Percentiles rank a stretch among this genome's conserved stretches.
These are phyloP conservation scores for Solanum pinnatisectum DNA, from an alignment of 257 asterid species.

Conservation along the genomic window DNA sequence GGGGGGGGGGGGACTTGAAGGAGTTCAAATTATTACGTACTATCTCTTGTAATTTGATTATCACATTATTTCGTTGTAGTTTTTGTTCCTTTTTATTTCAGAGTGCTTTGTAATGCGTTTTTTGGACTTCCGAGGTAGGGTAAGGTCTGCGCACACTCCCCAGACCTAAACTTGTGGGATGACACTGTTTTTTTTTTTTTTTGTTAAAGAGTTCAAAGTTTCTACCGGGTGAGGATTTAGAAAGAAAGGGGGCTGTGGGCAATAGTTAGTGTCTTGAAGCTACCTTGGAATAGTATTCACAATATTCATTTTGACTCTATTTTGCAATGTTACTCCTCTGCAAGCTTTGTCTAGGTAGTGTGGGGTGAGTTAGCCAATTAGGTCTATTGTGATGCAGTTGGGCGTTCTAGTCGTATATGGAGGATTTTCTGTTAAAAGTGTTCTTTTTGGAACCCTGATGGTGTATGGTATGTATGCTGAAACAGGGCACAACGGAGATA, in stretches of 20 bases:
- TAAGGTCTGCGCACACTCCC: neutral
- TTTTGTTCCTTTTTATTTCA: neutral
- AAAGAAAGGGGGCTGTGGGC: neutral
- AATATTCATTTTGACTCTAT: neutral
- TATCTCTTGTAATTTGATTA: neutral
- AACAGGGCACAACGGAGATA: neutral
- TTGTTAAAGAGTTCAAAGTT: neutral
- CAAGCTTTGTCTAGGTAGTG: neutral
- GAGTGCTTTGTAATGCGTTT: neutral
- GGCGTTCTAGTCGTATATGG: neutral
- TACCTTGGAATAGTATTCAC: neutral
- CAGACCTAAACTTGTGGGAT: neutral
- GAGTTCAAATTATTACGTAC: neutral
- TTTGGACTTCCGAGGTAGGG: neutral
- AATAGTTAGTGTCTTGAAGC: neutral
- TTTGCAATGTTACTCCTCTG: neutral
- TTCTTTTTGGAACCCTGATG: neutral
- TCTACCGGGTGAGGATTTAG: neutral
- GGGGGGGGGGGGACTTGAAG: neutral
- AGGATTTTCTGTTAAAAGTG: neutral
- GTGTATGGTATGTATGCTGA: neutral
- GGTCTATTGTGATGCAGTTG: neutral
- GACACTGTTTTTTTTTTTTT: neutral
- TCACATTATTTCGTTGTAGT: neutral
- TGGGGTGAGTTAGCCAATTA: neutral